A percentile compares a stretch with the other conserved stretches of the same genome.
Conservation (phyloP, 169 alveolate species). For the Plasmodium malariae region DNA sequence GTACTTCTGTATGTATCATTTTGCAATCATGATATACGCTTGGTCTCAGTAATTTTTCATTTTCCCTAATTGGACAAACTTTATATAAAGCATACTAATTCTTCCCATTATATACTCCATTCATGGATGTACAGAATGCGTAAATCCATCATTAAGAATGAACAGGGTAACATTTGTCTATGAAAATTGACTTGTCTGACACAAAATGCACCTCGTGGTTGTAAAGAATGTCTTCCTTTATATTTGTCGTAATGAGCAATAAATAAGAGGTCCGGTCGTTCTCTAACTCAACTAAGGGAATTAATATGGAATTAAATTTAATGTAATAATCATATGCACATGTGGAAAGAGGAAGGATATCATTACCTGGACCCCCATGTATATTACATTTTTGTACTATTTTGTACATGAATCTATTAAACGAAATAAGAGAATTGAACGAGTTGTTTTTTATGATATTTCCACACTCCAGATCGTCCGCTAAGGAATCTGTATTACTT, state of each 20-base stretch:
- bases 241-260: conserved; percentile 69
- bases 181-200: conserved; percentile 49
- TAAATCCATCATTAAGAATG: background rate
- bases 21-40: no score
- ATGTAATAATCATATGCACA: conserved; percentile 75
- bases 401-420: conserved; percentile 36
- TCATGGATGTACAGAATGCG: no score
- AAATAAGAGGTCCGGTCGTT: conserved; percentile 21
- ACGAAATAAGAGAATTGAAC: conserved; percentile 18
- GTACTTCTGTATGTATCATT: no score
- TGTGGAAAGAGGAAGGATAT: conserved; percentile 67
- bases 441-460: conserved; percentile 48
- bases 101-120: no score
- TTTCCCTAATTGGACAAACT: no score
- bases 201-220: conserved; percentile 69
- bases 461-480: conserved; percentile 33
- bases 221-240: conserved; percentile 59
- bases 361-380: conserved; percentile 70
- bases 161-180: conserved; percentile 31
- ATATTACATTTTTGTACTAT: conserved; percentile 59
- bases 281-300: conserved; percentile 60
- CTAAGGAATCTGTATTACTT: background rate
- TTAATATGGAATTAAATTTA: conserved; percentile 64
- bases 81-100: no score
- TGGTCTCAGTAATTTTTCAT: no score